Evolutionary conservation across 768 basidiomycete genomes (phyloP).

Genomic region (Chalciporus chontae): DNA sequence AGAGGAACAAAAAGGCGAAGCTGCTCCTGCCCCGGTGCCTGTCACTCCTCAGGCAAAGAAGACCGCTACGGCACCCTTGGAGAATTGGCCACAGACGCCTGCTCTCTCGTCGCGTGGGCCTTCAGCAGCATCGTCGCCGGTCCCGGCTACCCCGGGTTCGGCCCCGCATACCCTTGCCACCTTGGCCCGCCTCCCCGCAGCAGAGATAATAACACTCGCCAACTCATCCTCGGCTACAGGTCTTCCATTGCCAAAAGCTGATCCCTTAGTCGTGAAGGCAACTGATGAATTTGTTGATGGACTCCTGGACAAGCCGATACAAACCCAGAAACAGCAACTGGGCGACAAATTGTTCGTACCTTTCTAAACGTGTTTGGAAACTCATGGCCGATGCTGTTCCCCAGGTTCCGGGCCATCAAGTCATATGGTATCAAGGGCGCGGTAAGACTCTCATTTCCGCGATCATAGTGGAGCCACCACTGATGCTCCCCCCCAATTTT

Average conservation of each 20-base stretch:
- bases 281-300: slow-evolving; percentile 73
- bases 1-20: slow-evolving; percentile 33
- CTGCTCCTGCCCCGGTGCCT: slow-evolving; percentile 35
- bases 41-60: slow-evolving; percentile 67
- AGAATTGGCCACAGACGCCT: slow-evolving; percentile 67
- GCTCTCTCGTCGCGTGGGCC: slow-evolving; percentile 73
- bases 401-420: slow-evolving; percentile 58
- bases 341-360: slow-evolving; percentile 68
- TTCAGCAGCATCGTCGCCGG: slow-evolving; percentile 67
- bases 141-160: slow-evolving; percentile 57
- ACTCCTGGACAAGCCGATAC: slow-evolving; percentile 50
- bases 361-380: slow-evolving; percentile 7
- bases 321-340: slow-evolving; percentile 72
- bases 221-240: slow-evolving; percentile 42
- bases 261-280: slow-evolving; percentile 61
- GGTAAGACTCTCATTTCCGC: slow-evolving; percentile 38
- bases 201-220: slow-evolving; percentile 69
- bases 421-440: slow-evolving; percentile 79
- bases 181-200: slow-evolving; percentile 70
- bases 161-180: slow-evolving; percentile 59
- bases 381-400: slow-evolving; percentile 20
- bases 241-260: slow-evolving; percentile 65
- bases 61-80: slow-evolving; percentile 34
- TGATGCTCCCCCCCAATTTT: slow-evolving; percentile 7
- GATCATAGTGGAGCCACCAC: neutral